Base-by-base conservation (phyloP, 352 stramenopile species). In the Globisporangium nunn region DNA sequence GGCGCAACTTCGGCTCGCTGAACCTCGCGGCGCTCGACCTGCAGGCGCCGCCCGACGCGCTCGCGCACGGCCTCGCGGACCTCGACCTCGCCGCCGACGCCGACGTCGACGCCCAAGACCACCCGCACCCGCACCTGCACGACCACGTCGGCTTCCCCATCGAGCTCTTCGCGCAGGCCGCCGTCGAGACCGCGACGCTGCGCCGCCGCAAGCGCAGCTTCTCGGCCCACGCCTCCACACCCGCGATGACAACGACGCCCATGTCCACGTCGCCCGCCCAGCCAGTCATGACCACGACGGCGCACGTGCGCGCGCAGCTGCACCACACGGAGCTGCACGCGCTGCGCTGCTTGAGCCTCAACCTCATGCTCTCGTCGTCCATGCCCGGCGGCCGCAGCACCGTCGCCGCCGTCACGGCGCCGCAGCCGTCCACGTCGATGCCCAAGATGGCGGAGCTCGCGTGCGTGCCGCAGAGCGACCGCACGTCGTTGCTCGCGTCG, bases 1-100 rank as follows among this genome's bases (percentile, higher is more conserved):
- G 73, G 51, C 73, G 73, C 45, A 83, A 83, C 62, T 83, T 71
- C 53, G 73, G 73, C 55, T 83, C 73, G 31, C 64, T 80, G 31
- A 71, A 83, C 55, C 68, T 83, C 44, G 66, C 66, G n/a, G 73
- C 73, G 50, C 47, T 83, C 31, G 72, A 77, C 59, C 60, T 78
- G 46, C 28, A 50, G 66, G 4, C 58, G 62, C 30, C n/a, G n/a
- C 44, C 28, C 44, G 44, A 49, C 18, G 44, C 44, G 18, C 52
- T 72, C 54, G 41, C 72, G 33, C 62, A 52, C 56, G 60, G 56
- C 46, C 63, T 72, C 30, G 62, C 48, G 5, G 49, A 66, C 44
- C 59, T 68, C 47, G 63, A 56, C 49, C 62, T 56, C 39, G 52
- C 67, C 62, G 58, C 62, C 29, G 12, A 50, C 51, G 53, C 56